Evolutionary conservation across 2,329 filamentous ascomycete species (phyloP).

Genomic region (Geosmithia putterillii): DNA sequence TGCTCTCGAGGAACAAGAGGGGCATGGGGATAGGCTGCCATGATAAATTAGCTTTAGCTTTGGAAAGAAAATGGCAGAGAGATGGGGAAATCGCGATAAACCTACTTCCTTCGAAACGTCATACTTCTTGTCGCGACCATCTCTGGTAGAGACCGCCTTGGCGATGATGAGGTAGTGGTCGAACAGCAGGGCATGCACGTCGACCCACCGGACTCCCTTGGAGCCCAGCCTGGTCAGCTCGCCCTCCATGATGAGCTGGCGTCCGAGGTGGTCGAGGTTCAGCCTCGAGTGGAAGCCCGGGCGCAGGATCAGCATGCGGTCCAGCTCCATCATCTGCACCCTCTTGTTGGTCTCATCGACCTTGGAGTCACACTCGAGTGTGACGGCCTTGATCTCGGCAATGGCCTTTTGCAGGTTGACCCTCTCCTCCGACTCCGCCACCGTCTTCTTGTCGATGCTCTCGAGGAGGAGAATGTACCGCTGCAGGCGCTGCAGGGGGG

Average conservation of each 20-base stretch:
- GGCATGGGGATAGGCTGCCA: constrained; percentile 88
- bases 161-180: constrained; percentile 93
- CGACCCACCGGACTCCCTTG: constrained; percentile 84
- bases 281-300: constrained; percentile 82
- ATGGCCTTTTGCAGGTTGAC: constrained; percentile 72
- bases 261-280: constrained; percentile 86
- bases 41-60: neutral
- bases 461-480: constrained; percentile 75
- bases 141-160: constrained; percentile 62
- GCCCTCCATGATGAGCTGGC: constrained; percentile 78
- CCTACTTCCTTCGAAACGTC: constrained; percentile 82
- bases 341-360: constrained; percentile 89
- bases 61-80: neutral
- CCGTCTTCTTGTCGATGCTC: constrained; percentile 75
- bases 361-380: constrained; percentile 79
- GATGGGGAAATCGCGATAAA: neutral
- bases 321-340: constrained; percentile 76
- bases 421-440: constrained; percentile 80
- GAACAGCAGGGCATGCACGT: constrained; percentile 86
- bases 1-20: constrained; percentile 80
- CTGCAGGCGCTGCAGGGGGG: constrained; percentile 84
- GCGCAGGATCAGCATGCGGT: constrained; percentile 70
- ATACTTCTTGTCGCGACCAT: constrained; percentile 68
- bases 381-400: constrained; percentile 82
- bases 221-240: constrained; percentile 82